phyloP scores from a whole-genome alignment of 805 yeast genomes.

The Hyphopichia homilentoma region DNA sequence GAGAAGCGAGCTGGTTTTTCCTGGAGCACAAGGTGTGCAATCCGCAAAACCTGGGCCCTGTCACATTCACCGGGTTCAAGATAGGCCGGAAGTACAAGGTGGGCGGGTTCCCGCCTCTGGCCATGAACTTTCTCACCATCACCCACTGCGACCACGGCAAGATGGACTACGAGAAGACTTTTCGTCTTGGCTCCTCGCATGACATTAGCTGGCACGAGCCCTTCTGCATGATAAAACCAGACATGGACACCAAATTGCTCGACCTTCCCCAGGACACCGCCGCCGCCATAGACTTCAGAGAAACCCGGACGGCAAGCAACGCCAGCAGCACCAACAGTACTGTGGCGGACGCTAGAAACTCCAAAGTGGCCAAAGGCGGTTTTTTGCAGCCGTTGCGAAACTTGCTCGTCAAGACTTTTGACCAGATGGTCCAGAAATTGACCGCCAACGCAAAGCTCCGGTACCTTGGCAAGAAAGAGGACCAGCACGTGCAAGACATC shows the following conservation, averaged over 20 bases:
- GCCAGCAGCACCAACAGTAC: neutral
- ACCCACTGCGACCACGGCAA: slow-evolving; percentile 52
- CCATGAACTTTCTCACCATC: slow-evolving; percentile 42
- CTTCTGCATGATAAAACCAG: slow-evolving; percentile 40
- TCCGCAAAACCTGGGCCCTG: slow-evolving; percentile 15
- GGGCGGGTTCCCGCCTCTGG: slow-evolving; percentile 31
- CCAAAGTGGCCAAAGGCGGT: neutral
- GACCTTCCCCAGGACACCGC: slow-evolving; percentile 9
- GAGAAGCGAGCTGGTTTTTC: slow-evolving; percentile 19
- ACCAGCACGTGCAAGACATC: slow-evolving; percentile 13
- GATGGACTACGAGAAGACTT: slow-evolving; percentile 38
- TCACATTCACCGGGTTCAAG: slow-evolving; percentile 55
- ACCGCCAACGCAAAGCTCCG: slow-evolving; percentile 11
- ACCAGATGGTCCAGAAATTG: slow-evolving; percentile 13
- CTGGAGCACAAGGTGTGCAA: slow-evolving; percentile 32
- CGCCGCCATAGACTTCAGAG: neutral
- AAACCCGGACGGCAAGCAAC: neutral
- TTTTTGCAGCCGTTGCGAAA: neutral
- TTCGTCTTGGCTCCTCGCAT: slow-evolving; percentile 23
- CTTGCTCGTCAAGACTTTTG: slow-evolving; percentile 8
- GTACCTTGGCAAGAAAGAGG: slow-evolving; percentile 18
- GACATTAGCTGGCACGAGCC: slow-evolving; percentile 50
- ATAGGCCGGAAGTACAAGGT: slow-evolving; percentile 46
- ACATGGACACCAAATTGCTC: slow-evolving; percentile 10
- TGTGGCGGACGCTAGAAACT: neutral